phyloP scores from a whole-genome alignment of 176 grass and related monocot species.

The Eragrostis nindensis region DNA sequence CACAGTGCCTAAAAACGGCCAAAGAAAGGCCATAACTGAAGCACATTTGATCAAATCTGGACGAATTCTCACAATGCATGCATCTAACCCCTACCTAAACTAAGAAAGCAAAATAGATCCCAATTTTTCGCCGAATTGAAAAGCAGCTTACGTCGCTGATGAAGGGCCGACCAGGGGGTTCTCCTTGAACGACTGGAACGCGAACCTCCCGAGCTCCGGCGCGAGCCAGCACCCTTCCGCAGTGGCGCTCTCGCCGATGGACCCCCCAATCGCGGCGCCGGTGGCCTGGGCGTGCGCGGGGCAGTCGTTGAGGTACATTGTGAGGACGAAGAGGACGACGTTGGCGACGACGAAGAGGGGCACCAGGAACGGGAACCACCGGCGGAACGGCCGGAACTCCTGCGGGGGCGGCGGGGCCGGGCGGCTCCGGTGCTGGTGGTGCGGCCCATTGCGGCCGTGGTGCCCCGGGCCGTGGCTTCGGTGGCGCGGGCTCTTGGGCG shows the following conservation, averaged over 20 bases:
- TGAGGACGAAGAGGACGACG: constrained; percentile 66
- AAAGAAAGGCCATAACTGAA: neutral
- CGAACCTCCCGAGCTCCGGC: constrained; percentile 73
- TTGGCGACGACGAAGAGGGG: constrained; percentile 66
- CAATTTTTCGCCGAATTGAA: neutral
- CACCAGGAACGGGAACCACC: constrained; percentile 87
- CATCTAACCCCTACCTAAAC: neutral
- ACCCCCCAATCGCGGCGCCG: constrained; percentile 49
- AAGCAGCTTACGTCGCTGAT: constrained; percentile 62
- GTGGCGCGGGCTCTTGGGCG: constrained; percentile 38
- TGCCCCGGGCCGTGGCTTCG: constrained; percentile 32
- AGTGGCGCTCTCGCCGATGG: constrained; percentile 27
- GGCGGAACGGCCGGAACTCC: constrained; percentile 60
- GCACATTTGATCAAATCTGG: constrained; percentile 22
- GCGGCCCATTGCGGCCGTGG: constrained; percentile 18
- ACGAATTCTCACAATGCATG: neutral
- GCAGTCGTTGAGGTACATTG: constrained; percentile 95
- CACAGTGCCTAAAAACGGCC: neutral
- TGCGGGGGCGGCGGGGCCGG: constrained; percentile 26
- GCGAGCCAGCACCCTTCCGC: constrained; percentile 52
- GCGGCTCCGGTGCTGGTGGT: constrained; percentile 32
- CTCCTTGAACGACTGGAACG: constrained; percentile 90
- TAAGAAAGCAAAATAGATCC: constrained; percentile 4
- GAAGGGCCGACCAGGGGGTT: constrained; percentile 92
- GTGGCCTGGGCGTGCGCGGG: constrained; percentile 46